Evolutionary conservation across 768 basidiomycete species (phyloP), one percentile per base, ranked within the genome.

Genomic region (Clathrus columnatus): DNA sequence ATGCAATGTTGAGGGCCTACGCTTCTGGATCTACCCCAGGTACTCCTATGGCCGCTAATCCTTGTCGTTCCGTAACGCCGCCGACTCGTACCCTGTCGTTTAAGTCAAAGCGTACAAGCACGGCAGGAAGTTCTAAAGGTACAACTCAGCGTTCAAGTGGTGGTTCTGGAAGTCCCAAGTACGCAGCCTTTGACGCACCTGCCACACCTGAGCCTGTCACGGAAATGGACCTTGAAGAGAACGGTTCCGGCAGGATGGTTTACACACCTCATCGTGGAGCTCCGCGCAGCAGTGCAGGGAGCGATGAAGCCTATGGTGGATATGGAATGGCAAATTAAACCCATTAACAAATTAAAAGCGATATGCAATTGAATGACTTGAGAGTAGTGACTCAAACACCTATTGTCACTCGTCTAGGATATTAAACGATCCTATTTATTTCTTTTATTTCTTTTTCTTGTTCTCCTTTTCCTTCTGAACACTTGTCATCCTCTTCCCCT

Each of bases 1-100:
- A 90, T 63, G 87, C 80, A 23, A 85, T 89, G 82, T 72, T 89
- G 45, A 80, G 83, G 32, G 84, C 83, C 1, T 88, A 87, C 57
- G 85, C 85, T 5, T 77, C 72, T 24, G 62, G 53, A 16, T 41
- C 30, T 52, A 54, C n/a, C 16, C 24, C 21, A 8, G 43, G 53
- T 27, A 45, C 28, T 8, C 53, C 42, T 32, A 54, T 66, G 14
- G 59, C 62, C 10, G 70, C 69, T 20, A 6, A 16, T 23, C 20
- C 50, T 41, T 26, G 17, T n/a, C 50, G 28, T 32, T 26, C 30
- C 7, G 30, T 21, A 21, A 26, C 30, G 48, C 52, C 47, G 41
- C 50, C 11, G 32, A 27, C 21, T 17, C 21, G 47, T 26, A 11
- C 28, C 20, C 47, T 7, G 14, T 18, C 51, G 11, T 55, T 50